Evolutionary conservation across 768 basidiomycete species (phyloP), one percentile per base, ranked within the genome.

Genomic region (Aureoboletus auriporus): DNA sequence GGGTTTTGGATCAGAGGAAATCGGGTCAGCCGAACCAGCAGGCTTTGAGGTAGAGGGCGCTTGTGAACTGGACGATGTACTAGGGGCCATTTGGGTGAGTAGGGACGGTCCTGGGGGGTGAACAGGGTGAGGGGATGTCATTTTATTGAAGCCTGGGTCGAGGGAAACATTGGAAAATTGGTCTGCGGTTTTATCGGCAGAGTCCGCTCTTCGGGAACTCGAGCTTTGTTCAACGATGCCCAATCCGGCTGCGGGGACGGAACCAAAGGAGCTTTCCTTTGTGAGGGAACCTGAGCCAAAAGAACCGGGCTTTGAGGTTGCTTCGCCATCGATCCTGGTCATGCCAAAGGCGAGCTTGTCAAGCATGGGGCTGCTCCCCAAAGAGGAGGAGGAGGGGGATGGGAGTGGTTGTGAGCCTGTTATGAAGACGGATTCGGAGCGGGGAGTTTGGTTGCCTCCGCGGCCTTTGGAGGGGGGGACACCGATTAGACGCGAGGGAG

Each of bases 371-470:
- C 81, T 82, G 17, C 78, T 73, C 39, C 74, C 79, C 60, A 80
- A 85, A 5, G 85, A 84, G 28, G 84, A 84, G 28, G 84, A 86
- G 13, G 82, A 83, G 0, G 89, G 89, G 3, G 88, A 90, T 0
- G 95, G 95, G 6, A 99, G 76, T 0, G 95, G 95, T 62, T 93
- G 95, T 0, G 89, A 92, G 27, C 89, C 91, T 5, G 92, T 95
- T 67, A 97, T 95, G 73, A 88, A 83, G 42, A 86, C 73, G 8
- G 75, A 76, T 59, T 96, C 93, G 12, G 78, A 75, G 12, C 93
- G 78, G 1, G 95, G 95, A 0, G 95, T 98, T 69, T 97, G 95
- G 65, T 96, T 95, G 1, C 95, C 95, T 6, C 94, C 93, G 34
- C 95, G 78, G 8, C 94, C 94, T 56, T 92, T 92, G 33, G 85